Base-by-base conservation (phyloP, 1,139 yeast species). In the Geotrichum macrosporum region DNA sequence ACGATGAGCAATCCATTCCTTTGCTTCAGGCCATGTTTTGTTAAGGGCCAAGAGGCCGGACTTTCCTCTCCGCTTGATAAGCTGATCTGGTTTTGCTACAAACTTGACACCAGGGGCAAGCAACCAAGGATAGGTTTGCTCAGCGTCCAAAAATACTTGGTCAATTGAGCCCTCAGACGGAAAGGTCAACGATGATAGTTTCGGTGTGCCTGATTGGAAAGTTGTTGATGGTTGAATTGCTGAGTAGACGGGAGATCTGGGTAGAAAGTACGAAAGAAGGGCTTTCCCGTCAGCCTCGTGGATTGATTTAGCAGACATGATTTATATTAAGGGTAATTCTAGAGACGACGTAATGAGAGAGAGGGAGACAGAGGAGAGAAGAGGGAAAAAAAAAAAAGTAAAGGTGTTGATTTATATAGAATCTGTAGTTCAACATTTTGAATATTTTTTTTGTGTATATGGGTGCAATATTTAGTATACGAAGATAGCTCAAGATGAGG, bases 261-360 rank as follows among this genome's bases (percentile, higher is more conserved):
- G 67, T 50, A 71, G 58, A 55, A 63, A 71, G 61, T 70, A 69
- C 16, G 74, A 66, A 44, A 71, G 63, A 47, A 71, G 60, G 26
- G 75, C 75, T 57, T 71, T 71, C 34, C 75, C 75, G 58, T 71
- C 75, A 51, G 72, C 74, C 57, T 71, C 75, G 52, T 70, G 69
- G 48, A 71, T 71, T 18, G 74, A 67, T 56, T 71, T 71, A 26
- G 75, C 73, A 35, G 72, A 66, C 74, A 70, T 70, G n/a, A n/a
- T n/a, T n/a, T n/a, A n/a, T n/a, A n/a, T n/a, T n/a, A n/a, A n/a
- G n/a, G n/a, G n/a, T n/a, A n/a, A n/a, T n/a, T n/a, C n/a, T n/a
- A n/a, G n/a, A n/a, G n/a, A n/a, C n/a, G n/a, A n/a, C n/a, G n/a
- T n/a, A n/a, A n/a, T n/a, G n/a, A n/a, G n/a, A n/a, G n/a, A n/a